Evolutionary conservation across 257 asterid species (phyloP).

Genomic region (Ocimum tenuiflorum): DNA sequence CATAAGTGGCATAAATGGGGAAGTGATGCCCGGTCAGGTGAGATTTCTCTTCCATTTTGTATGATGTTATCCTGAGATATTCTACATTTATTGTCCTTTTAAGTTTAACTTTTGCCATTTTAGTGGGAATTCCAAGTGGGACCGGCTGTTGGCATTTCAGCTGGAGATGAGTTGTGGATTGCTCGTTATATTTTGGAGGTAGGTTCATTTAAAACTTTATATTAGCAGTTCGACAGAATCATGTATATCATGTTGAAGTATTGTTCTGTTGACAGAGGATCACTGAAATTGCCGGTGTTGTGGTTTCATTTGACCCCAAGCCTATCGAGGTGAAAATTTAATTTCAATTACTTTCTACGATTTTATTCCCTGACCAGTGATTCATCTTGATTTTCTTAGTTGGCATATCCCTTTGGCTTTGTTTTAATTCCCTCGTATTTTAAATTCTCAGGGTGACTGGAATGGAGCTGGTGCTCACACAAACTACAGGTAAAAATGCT

Average conservation of each 20-base stretch:
- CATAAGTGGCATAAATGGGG: constrained; percentile 82
- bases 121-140: constrained; percentile 99
- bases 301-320: constrained; percentile 83
- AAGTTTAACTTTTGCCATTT: background rate
- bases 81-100: background rate
- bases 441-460: constrained; percentile 69
- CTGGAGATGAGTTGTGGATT: constrained; percentile 84
- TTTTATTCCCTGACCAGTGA: too few relatives aligned
- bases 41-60: background rate
- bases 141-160: constrained; percentile 83
- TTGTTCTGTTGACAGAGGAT: constrained; percentile 54
- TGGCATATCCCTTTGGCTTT: background rate
- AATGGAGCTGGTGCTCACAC: constrained; percentile 97
- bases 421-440: background rate
- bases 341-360: background rate
- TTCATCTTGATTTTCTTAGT: background rate
- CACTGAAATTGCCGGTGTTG: constrained; percentile 80
- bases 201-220: background rate
- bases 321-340: constrained; percentile 54
- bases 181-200: constrained; percentile 95
- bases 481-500: constrained; percentile 58
- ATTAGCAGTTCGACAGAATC: background rate
- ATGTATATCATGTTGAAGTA: constrained; percentile 6
- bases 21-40: constrained; percentile 99
- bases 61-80: background rate